Evolutionary conservation across 148 eudicot species (phyloP).

Genomic region (Rhododendron griersonianum): DNA sequence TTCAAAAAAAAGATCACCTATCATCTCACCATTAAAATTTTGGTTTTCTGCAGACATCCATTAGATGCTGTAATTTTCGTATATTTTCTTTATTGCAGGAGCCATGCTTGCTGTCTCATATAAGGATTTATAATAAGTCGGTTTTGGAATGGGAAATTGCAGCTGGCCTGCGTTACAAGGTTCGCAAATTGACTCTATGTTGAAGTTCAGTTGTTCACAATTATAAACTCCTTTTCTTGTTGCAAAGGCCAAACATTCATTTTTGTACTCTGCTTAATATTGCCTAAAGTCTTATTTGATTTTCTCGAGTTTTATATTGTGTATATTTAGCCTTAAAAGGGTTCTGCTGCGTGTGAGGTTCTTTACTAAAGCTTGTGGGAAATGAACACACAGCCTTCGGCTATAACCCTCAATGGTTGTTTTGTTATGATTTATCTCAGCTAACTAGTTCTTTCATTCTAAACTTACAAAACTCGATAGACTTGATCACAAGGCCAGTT

Average conservation of each 20-base stretch:
- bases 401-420: neutral
- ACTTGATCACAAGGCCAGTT: neutral
- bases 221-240: neutral
- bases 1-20: neutral
- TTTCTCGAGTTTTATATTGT: neutral
- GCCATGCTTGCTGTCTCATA: conserved; percentile 68
- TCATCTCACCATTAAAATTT: neutral
- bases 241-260: neutral
- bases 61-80: neutral
- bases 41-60: neutral
- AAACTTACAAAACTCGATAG: neutral
- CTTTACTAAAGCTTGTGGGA: neutral
- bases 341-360: neutral
- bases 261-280: neutral
- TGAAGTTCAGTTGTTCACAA: neutral
- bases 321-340: neutral
- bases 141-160: conserved; percentile 89
- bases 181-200: conserved; percentile 9
- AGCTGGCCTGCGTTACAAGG: conserved; percentile 83
- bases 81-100: conserved; percentile 44
- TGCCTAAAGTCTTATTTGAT: neutral
- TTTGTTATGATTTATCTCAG: neutral
- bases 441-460: neutral
- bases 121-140: conserved; percentile 76
- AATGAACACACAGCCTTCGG: neutral